phyloP scores from a whole-genome alignment of 768 basidiomycete species.

The Boletus sp. region DNA sequence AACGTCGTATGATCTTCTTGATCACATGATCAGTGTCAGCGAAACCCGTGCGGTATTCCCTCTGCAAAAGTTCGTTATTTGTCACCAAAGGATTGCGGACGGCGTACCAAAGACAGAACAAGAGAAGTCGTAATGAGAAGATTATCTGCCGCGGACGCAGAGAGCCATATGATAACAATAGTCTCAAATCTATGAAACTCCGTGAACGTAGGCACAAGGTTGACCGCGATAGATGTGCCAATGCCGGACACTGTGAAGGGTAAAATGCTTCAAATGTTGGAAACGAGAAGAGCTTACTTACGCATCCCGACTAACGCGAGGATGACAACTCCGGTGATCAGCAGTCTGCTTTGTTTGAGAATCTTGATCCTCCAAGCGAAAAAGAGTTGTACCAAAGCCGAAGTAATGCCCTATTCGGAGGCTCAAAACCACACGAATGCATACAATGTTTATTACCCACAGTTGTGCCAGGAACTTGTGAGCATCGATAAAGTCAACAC shows the following conservation, averaged over 20 bases:
- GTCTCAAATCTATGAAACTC: slow-evolving; percentile 31
- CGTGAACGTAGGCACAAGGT: slow-evolving; percentile 24
- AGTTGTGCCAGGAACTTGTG: slow-evolving; percentile 22
- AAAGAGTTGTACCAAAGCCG: slow-evolving; percentile 27
- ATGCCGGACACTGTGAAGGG: slow-evolving; percentile 26
- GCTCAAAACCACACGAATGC: background rate
- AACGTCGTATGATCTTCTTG: slow-evolving; percentile 35
- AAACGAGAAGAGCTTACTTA: slow-evolving; percentile 4
- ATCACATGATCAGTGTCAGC: slow-evolving; percentile 37
- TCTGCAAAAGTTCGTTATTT: slow-evolving; percentile 25
- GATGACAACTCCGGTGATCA: slow-evolving; percentile 9
- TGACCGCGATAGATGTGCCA: slow-evolving; percentile 30
- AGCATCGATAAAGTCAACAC: background rate
- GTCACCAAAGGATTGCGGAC: background rate
- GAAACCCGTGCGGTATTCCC: slow-evolving; percentile 34
- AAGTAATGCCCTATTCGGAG: slow-evolving; percentile 21
- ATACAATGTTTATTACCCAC: slow-evolving; percentile 7
- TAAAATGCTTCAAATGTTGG: background rate
- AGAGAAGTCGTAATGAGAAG: slow-evolving; percentile 44
- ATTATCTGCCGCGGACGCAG: slow-evolving; percentile 43
- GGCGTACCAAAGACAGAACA: slow-evolving; percentile 40
- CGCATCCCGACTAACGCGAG: slow-evolving; percentile 20
- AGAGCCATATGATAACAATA: slow-evolving; percentile 41
- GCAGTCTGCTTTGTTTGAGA: slow-evolving; percentile 10
- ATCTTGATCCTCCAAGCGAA: slow-evolving; percentile 29